phyloP scores from a whole-genome alignment of 1,139 yeast genomes.

The Candida tropicalis region DNA sequence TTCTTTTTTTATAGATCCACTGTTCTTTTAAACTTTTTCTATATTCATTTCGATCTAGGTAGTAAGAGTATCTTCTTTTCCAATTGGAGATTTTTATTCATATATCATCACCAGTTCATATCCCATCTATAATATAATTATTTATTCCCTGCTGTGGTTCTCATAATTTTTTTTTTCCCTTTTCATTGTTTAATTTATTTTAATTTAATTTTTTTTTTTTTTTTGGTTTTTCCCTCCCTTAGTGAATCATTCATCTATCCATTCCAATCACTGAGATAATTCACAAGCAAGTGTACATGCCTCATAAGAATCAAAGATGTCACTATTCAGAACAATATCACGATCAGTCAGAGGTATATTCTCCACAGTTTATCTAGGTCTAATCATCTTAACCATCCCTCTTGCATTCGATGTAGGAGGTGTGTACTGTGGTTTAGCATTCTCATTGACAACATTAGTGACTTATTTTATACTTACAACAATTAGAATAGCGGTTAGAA shows the following conservation, averaged over 20 bases:
- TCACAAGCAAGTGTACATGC: neutral
- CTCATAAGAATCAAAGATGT: conserved; percentile 2
- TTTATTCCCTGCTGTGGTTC: neutral
- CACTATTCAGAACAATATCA: conserved; percentile 13
- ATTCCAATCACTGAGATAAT: neutral
- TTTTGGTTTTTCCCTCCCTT: too few relatives aligned
- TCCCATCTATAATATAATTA: neutral
- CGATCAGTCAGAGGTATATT: conserved; percentile 36
- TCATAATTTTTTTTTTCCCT: neutral
- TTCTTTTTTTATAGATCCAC: too few relatives aligned
- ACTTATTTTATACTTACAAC: conserved; percentile 76
- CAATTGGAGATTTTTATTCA: too few relatives aligned
- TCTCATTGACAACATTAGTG: conserved; percentile 71
- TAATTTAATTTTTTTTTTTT: too few relatives aligned
- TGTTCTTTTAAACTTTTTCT: too few relatives aligned
- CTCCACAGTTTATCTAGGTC: conserved; percentile 61
- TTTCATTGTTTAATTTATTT: neutral
- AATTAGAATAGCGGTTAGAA: conserved; percentile 57
- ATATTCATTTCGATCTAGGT: too few relatives aligned
- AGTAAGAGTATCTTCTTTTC: too few relatives aligned
- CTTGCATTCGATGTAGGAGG: conserved; percentile 97
- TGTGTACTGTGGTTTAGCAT: conserved; percentile 82
- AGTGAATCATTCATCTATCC: neutral
- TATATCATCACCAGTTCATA: too few relatives aligned
- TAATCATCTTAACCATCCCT: conserved; percentile 83